A percentile compares a stretch with the other conserved stretches of the same genome.
These are phyloP conservation scores for Glycine latifolia DNA, from an alignment of 306 rosid species.

Conservation along the genomic window DNA sequence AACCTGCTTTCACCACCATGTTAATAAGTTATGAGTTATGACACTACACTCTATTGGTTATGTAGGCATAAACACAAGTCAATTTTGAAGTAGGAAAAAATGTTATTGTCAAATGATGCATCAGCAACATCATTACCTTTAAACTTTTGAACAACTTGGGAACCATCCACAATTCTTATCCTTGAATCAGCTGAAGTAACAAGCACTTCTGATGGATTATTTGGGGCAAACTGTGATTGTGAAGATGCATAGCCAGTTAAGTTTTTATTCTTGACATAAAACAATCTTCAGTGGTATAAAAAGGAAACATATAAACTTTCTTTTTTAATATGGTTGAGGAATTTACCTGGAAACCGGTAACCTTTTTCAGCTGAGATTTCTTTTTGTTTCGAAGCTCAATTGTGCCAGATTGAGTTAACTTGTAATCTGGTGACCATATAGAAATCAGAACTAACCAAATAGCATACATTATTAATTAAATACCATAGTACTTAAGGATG, in stretches of 20 bases:
- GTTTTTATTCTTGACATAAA: slow-evolving; percentile 13
- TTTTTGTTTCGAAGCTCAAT: slow-evolving; percentile 69
- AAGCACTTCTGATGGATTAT: slow-evolving; percentile 70
- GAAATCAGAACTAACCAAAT: slow-evolving; percentile 10
- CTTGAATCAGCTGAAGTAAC: slow-evolving; percentile 87
- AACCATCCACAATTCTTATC: slow-evolving; percentile 70
- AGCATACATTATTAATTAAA: too few relatives aligned
- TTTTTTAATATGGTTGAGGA: background rate
- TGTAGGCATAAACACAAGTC: background rate
- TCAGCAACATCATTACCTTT: slow-evolving; percentile 58
- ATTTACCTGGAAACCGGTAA: slow-evolving; percentile 90
- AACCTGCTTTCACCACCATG: slow-evolving; percentile 59
- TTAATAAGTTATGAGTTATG: background rate
- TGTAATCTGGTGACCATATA: slow-evolving; percentile 57
- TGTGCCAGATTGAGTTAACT: slow-evolving; percentile 63
- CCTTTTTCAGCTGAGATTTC: slow-evolving; percentile 64
- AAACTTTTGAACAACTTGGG: slow-evolving; percentile 69
- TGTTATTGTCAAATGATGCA: background rate
- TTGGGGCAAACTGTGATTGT: slow-evolving; percentile 63
- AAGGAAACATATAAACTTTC: background rate
- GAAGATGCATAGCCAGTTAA: slow-evolving; percentile 24
- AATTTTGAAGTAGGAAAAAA: too few relatives aligned
- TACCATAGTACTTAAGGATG: background rate
- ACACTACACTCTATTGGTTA: background rate
- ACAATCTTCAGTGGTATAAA: background rate